Evolutionary conservation across 768 basidiomycete species (phyloP), one percentile per base, ranked within the genome.

Genomic region (Suillus clintonianus): DNA sequence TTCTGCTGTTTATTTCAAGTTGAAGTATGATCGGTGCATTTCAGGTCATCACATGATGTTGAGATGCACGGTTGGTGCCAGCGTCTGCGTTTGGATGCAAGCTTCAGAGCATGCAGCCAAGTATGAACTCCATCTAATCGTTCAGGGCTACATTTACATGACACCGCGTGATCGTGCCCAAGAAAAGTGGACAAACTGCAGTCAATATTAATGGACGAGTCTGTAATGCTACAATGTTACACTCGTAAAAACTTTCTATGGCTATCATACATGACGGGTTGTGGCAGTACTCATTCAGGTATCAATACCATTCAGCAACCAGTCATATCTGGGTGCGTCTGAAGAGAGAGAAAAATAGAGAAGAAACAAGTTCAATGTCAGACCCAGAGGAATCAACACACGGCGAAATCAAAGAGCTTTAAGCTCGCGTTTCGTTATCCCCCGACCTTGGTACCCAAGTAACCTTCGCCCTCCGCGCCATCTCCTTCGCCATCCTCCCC

Each of bases 381-480:
- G n/a, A 7, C 32, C n/a, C 34, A 15, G 24, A 27, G 1, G 15
- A 24, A 39, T 56, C 15, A 8, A 36, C 13, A n/a, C 53, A 36
- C 1, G 4, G 15, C 8, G 27, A 4, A 45, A 51, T 42, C 61
- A 19, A 62, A 30, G 11, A 62, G 53, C 37, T 27, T 27, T 43
- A 32, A 17, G n/a, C 56, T 19, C 14, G 14, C n/a, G 15, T 56
- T 24, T 27, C 5, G 2, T 62, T 32, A 75, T n/a, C 64, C 67
- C 39, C 62, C 65, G 9, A 73, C 61, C 54, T 69, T 76, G n/a
- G 61, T 74, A 5, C 71, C 64, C 61, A 72, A 62, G 42, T 71
- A 76, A 9, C 72, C 74, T 22, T 76, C 76, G 14, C 76, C 74
- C 39, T 75, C 74, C 0, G 68, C 75, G 10, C 76, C 68, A 27